Base-by-base conservation (phyloP, 345 rosid species). In the Melaleuca alternifolia region DNA sequence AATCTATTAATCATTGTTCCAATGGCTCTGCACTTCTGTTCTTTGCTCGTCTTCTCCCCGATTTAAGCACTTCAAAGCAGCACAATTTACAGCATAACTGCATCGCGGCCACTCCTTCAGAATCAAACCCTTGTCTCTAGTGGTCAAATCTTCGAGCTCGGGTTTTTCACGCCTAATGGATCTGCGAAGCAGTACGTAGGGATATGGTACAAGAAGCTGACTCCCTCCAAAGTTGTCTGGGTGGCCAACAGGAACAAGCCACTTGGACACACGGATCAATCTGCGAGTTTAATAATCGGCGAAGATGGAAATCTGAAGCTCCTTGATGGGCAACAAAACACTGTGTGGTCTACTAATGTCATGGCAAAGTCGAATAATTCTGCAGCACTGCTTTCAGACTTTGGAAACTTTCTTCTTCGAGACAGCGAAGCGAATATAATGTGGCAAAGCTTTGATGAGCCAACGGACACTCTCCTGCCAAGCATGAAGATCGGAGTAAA, bases 371-470 rank as follows among this genome's bases (percentile, higher is more conserved):
- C 44, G 14, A 51, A 57, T 82, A n/a, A 54, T 9, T 83, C 75
- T 81, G 84, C 82, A 46, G 86, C 89, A 41, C 85, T 85, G 87
- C 62, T 92, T 84, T 75, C 65, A 14, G 93, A 83, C 10, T 53
- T 50, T 1, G 92, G 93, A 23, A 91, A 91, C 65, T 85, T 92
- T 3, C 91, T 90, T 26, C 61, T 92, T 16, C 86, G 65, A 83
- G 85, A 77, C 41, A 41, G 3, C 3, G 41, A 41, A 41, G 41
- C 3, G 41, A 51, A 37, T n/a, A 81, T 18, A 30, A 12, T 91
- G 33, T 92, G 92, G 93, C 90, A 91, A 62, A 91, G 92, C 65
- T 92, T 91, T 10, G 91, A 89, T 84, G 28, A 89, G 71, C 93
- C 92, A 8, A 87, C 89, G 5, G 93, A 91, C 79, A 92, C 92